Evolutionary conservation across 768 basidiomycete genomes (phyloP), one percentile per base, ranked within the genome.

Genomic region (Tremella fuciformis): DNA sequence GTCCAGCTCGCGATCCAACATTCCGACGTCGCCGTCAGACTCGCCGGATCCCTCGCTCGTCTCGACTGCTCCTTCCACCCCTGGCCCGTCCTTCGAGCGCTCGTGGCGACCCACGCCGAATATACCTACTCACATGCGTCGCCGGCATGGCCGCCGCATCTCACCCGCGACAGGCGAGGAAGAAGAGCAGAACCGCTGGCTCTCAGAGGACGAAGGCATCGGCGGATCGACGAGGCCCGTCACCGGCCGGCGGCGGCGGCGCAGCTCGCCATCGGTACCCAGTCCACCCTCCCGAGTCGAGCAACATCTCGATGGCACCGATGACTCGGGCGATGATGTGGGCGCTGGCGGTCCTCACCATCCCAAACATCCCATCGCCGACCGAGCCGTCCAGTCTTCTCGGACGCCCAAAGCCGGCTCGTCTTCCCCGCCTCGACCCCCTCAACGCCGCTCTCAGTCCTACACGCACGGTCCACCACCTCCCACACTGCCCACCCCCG

Each of bases 181-280:
- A 2, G 63, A 55, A 19, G 66, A 62, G 19, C 38, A 44, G 21
- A 67, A 70, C 63, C 59, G 73, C 18, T 76, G 75, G 75, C 57
- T 76, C 29, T 71, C 69, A 13, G 75, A 74, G 41, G 75, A 74
- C 44, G 75, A 76, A 49, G 75, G 75, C 0, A 44, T 55, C 11
- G 61, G 47, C 11, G 58, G 68, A 37, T 48, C 51, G 29, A 26
- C 55, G n/a, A 21, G 38, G 13, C 37, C 59, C n/a, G 52, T 52
- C 16, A 37, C 48, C 2, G 49, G 59, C 21, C 53, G 60, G 37
- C 59, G 64, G 48, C 9, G 60, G 39, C 42, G 53, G 44, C 50
- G 40, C 4, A 54, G 52, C 53, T 19, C 41, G 19, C 13, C 2
- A 13, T 24, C 51, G 7, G 8, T 24, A 6, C 34, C 51, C 15